Percentiles rank a stretch among this genome's conserved stretches.
Conservation (phyloP, 805 yeast genomes). For the Kodamaea neixiangensis region DNA sequence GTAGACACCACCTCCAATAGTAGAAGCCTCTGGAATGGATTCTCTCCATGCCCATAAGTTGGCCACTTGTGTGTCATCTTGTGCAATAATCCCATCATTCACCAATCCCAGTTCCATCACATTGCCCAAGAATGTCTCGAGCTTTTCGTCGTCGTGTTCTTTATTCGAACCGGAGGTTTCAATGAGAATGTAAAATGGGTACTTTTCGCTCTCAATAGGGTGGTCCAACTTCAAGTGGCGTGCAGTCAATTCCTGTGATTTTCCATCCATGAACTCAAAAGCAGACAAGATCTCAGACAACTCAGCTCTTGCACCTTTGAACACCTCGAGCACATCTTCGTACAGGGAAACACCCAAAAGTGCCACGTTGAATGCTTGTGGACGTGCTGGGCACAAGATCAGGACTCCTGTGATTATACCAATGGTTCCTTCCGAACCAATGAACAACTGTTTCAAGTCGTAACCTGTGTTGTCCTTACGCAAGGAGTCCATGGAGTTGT, state of each 20-base stretch:
- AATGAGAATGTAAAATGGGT: constrained; percentile 87
- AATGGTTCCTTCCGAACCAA: constrained; percentile 91
- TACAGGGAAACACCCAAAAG: constrained; percentile 79
- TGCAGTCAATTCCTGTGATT: constrained; percentile 64
- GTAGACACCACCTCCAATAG: constrained; percentile 89
- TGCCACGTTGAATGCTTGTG: constrained; percentile 83
- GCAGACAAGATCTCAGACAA: constrained; percentile 87
- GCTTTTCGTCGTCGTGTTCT: constrained; percentile 89
- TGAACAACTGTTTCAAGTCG: constrained; percentile 87
- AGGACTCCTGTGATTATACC: constrained; percentile 92
- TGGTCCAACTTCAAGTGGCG: constrained; percentile 59
- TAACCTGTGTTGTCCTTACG: constrained; percentile 96
- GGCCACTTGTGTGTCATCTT: constrained; percentile 83
- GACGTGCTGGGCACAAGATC: constrained; percentile 85
- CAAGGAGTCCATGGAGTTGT: constrained; percentile 78
- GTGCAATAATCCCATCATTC: constrained; percentile 94
- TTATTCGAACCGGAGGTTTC: constrained; percentile 96
- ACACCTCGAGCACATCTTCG: constrained; percentile 81
- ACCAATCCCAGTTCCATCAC: constrained; percentile 85
- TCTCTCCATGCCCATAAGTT: constrained; percentile 97
- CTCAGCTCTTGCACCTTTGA: constrained; percentile 74
- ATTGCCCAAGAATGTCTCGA: constrained; percentile 78
- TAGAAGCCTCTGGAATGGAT: constrained; percentile 85
- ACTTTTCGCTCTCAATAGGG: constrained; percentile 75
- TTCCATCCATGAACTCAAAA: constrained; percentile 88